Base-by-base conservation (phyloP, 2,329 filamentous ascomycete species). In the Aspergillus cejpii region DNA sequence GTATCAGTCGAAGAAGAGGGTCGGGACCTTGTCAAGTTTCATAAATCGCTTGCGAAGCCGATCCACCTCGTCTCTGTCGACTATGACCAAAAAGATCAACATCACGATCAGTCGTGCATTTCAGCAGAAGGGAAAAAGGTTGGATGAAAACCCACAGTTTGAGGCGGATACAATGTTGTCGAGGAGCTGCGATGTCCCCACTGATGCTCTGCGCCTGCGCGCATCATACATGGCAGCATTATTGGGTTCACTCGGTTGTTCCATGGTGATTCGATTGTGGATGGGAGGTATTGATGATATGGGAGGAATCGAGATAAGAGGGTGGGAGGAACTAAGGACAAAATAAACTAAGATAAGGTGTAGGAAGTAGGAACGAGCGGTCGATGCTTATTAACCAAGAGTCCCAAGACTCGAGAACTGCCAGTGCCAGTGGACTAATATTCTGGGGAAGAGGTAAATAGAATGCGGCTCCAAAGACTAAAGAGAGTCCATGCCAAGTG, bases 21-120 rank as follows among this genome's bases (percentile, higher is more conserved):
- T n/a, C n/a, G n/a, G n/a, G 40, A 92, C 91, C 80, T 96, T 97
- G 72, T 98, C 92, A 49, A 98, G 76, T 74, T 98, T 98, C 91
- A 97, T 97, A 66, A 98, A 98, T 51, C 91, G 81, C 76, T 98
- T 98, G 63, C 89, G 81, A 66, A 98, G 77, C 62, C 92, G 81
- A 66, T 97, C 92, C 49, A 98, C 89, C 70, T 98, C 92, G 62
- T 98, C 92, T 68, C 87, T 84, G 74, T 98, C 87, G 75, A 98
- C 91, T 97, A 61, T 58, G 21, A 12, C 24, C 17, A 29, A 19
- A 11, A 17, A 34, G 17, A 17, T n/a, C n/a, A n/a, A n/a, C n/a
- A 34, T 19, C 15, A 37, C 31, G 27, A 36, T 20, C 23, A 24
- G 23, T 24, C 8, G 23, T n/a, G n/a, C n/a, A n/a, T 24, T 24